Evolutionary conservation across 2,329 filamentous ascomycete genomes (phyloP), one percentile per base, ranked within the genome.

Genomic region (Penicillium sp.): DNA sequence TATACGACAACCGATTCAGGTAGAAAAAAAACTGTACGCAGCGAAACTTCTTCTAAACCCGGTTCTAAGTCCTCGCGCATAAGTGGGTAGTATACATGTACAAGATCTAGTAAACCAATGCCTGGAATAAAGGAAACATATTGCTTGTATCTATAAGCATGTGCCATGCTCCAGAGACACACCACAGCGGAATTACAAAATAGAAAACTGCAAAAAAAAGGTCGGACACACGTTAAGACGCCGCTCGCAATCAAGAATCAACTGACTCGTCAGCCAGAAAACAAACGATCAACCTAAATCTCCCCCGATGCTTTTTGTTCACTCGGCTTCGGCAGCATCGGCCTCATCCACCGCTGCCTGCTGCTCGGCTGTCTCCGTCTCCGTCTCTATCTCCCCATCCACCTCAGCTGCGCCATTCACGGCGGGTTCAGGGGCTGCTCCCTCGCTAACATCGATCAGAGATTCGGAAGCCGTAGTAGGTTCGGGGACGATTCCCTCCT

Each of bases 401-500:
- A 60, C 57, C 51, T 70, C 64, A 5, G 64, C 52, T 28, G 56
- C 62, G 31, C 63, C 67, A 40, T 70, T 73, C 7, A 64, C 64
- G 36, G 64, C 64, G 29, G 56, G 64, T 37, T 60, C 60, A 31
- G 55, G 54, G 45, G 67, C 60, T 36, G 61, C 55, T 11, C 67
- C 60, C 36, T 59, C 68, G 45, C 69, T 61, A 40, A 74, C 58
- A 55, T 75, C 70, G 51, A 75, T 72, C 54, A 76, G 57, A 48
- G 69, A 67, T 43, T 64, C 67, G 36, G 70, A 67, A 16, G 65
- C 19, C n/a, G n/a, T 63, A 52, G 68, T 59, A 49, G 65, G 61
- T 63, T 75, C 55, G 57, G 70, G 50, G 57, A 72, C 66, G 3
- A 76, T 77, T 3, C 87, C 87, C 61, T 90, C 84, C 51, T 79